Evolutionary conservation across 2,329 filamentous ascomycete species (phyloP).

Genomic region (Pseudogymnoascus destructans): DNA sequence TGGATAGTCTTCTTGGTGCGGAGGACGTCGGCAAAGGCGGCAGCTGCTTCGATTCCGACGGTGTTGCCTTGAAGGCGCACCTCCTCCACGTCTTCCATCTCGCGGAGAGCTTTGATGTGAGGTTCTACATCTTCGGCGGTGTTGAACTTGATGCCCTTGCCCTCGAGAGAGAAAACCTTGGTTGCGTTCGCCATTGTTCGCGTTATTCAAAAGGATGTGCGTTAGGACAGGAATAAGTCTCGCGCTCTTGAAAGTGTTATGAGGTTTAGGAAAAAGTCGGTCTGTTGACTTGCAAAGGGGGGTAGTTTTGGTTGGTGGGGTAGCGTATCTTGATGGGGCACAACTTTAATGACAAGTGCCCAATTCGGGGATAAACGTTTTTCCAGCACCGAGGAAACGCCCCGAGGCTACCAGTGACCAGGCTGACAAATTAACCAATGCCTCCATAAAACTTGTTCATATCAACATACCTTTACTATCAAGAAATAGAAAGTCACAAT

Average conservation of each 20-base stretch:
- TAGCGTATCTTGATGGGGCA: background rate
- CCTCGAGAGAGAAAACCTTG: slow-evolving; percentile 80
- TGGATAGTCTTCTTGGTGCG: slow-evolving; percentile 72
- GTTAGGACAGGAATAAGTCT: background rate
- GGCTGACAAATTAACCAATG: slow-evolving; percentile 4
- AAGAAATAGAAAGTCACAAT: slow-evolving; percentile 16
- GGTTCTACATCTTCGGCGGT: slow-evolving; percentile 74
- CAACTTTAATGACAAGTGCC: slow-evolving; percentile 4
- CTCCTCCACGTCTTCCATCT: slow-evolving; percentile 66
- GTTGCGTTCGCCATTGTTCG: slow-evolving; percentile 35
- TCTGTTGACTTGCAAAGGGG: slow-evolving; percentile 8
- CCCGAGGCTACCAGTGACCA: slow-evolving; percentile 6
- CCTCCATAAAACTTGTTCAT: slow-evolving; percentile 6
- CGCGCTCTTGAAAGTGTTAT: background rate
- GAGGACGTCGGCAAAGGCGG: slow-evolving; percentile 71
- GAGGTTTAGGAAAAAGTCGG: background rate
- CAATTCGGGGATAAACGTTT: background rate
- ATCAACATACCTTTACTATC: background rate
- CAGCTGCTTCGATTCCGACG: slow-evolving; percentile 75
- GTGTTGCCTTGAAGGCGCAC: slow-evolving; percentile 85
- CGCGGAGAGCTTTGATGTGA: slow-evolving; percentile 63
- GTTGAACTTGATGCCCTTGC: slow-evolving; percentile 84
- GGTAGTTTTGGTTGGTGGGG: slow-evolving; percentile 8
- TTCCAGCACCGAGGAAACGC: background rate
- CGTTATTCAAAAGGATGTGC: background rate